Percentiles rank a stretch among this genome's conserved stretches.
Conservation (phyloP, 1,284 basidiomycete species). For the Papiliotrema flavescens region DNA sequence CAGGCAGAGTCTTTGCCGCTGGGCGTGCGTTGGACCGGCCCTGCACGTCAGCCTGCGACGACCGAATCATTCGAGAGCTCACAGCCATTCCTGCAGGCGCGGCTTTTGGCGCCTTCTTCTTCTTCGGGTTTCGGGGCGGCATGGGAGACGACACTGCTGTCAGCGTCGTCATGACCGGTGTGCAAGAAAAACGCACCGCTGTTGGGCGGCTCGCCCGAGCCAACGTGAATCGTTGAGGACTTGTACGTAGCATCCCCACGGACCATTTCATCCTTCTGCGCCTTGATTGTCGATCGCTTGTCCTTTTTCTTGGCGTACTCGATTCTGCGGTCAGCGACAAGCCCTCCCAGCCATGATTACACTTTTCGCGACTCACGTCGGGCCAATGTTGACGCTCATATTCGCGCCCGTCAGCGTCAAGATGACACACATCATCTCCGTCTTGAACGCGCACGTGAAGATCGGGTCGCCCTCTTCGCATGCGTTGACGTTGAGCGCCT, state of each 20-base stretch:
- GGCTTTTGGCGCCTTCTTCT: constrained; percentile 41
- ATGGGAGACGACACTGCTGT: constrained; percentile 65
- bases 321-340: too few species aligned
- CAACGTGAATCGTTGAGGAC: constrained; percentile 83
- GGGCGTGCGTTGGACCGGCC: constrained; percentile 38
- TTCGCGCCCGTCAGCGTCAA: constrained; percentile 75
- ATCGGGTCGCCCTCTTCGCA: constrained; percentile 93
- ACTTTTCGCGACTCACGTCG: constrained; percentile 58
- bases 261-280: constrained; percentile 83
- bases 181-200: constrained; percentile 52
- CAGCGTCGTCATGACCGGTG: background rate
- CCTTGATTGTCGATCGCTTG: constrained; percentile 84
- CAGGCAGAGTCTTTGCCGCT: constrained; percentile 41
- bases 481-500: constrained; percentile 68
- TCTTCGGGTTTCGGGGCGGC: constrained; percentile 73
- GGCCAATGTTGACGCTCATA: constrained; percentile 68
- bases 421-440: constrained; percentile 81
- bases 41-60: constrained; percentile 10
- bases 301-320: constrained; percentile 96
- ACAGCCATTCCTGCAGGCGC: constrained; percentile 31
- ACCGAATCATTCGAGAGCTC: background rate
- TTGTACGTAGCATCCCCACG: constrained; percentile 86
- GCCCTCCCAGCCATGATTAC: background rate
- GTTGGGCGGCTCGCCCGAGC: constrained; percentile 77
- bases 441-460: constrained; percentile 91